Evolutionary conservation across 208 protist species (phyloP).

Genomic region (Tritrichomonas foetus): DNA sequence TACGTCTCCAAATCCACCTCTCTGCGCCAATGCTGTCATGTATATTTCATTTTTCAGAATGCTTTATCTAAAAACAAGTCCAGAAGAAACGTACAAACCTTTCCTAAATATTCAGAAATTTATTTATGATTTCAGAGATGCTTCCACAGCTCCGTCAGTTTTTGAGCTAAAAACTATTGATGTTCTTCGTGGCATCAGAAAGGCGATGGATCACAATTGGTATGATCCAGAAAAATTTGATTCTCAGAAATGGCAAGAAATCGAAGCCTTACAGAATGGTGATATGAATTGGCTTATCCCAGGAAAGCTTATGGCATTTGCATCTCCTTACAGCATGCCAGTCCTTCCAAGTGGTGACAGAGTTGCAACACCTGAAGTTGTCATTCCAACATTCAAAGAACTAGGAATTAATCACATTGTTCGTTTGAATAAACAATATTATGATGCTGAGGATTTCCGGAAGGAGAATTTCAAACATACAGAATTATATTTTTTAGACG

Average conservation of each 20-base stretch:
- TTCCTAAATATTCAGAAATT: not conserved
- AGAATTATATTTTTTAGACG: constrained; percentile 83
- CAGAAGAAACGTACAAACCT: not conserved
- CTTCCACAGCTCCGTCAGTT: constrained; percentile 65
- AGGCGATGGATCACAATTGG: constrained; percentile 65
- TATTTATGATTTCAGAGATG: constrained; percentile 75
- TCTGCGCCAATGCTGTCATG: not conserved
- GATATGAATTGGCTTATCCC: constrained; percentile 88
- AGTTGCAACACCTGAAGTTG: constrained; percentile 58
- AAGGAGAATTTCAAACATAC: constrained; percentile 73
- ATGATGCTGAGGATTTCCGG: constrained; percentile 70
- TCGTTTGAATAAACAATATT: constrained; percentile 79
- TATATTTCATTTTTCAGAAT: not conserved
- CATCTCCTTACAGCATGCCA: constrained; percentile 55
- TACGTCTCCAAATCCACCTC: not conserved
- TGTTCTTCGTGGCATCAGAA: constrained; percentile 65
- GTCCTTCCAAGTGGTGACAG: constrained; percentile 62
- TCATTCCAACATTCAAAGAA: constrained; percentile 57
- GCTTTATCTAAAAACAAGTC: not conserved
- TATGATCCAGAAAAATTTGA: constrained; percentile 73
- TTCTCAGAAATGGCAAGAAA: constrained; percentile 71
- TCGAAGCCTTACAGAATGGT: constrained; percentile 72
- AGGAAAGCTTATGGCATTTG: constrained; percentile 77
- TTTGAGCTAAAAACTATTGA: constrained; percentile 72
- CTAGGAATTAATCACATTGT: constrained; percentile 75